phyloP scores from a whole-genome alignment of 2,329 filamentous ascomycete species.

The Balansia obtecta region DNA sequence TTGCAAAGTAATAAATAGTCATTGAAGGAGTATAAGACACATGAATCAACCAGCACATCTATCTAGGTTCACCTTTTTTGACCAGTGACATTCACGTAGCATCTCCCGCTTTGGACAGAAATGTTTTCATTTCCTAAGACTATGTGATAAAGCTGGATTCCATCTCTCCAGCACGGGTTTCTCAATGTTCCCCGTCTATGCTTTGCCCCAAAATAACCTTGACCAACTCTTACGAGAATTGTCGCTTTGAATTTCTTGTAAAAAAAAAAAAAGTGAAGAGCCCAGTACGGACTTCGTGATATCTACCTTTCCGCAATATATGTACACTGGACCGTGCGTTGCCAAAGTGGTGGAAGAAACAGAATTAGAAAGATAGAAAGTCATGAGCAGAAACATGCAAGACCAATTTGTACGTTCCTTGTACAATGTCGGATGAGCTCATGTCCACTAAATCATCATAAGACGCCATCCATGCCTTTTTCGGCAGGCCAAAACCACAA shows the following conservation, averaged over 20 bases:
- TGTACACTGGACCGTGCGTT: neutral
- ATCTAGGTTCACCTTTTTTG: too few species aligned
- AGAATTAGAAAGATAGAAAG: neutral
- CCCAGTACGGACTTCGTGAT: neutral
- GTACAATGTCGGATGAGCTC: neutral
- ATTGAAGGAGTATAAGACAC: too few species aligned
- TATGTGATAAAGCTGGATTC: neutral
- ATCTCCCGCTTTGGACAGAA: too few species aligned
- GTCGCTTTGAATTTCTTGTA: neutral
- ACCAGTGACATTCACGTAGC: too few species aligned
- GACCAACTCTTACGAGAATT: neutral
- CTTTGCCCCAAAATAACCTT: neutral
- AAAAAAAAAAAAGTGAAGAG: neutral
- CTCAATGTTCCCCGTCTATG: neutral
- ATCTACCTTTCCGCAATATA: neutral
- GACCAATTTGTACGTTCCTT: neutral
- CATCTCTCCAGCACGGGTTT: neutral
- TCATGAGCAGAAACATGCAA: neutral
- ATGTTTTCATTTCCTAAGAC: neutral
- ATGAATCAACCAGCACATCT: too few species aligned
- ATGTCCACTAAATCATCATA: conserved; percentile 1
- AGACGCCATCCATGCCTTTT: conserved; percentile 2
- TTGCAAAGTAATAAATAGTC: too few species aligned
- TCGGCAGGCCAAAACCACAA: neutral
- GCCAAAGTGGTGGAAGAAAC: neutral